A percentile compares a stretch with the other conserved stretches of the same genome.
phyloP scores from a whole-genome alignment of 257 asterid species.

The Solanum sejunctum region DNA sequence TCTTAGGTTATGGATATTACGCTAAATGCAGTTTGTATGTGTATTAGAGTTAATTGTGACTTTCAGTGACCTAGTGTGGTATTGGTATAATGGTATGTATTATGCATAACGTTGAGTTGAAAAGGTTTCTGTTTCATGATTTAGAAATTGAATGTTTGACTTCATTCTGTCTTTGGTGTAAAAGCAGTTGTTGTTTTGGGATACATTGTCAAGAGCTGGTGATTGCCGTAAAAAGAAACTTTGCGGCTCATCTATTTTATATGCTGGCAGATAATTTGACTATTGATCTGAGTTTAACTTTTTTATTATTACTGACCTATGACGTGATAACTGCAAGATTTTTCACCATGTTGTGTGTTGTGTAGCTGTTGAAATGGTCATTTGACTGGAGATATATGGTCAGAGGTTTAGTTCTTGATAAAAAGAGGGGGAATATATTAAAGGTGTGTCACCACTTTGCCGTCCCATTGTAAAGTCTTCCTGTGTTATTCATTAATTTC shows the following conservation, averaged over 20 bases:
- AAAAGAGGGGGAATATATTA: constrained; percentile 85
- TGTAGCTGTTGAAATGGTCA: constrained; percentile 73
- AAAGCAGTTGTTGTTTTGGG: background rate
- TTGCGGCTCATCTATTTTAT: background rate
- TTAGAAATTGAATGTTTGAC: background rate
- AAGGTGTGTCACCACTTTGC: constrained; percentile 46
- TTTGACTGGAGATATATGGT: constrained; percentile 97
- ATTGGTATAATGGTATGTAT: background rate
- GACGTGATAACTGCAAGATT: background rate
- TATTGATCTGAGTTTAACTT: background rate
- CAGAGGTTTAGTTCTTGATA: constrained; percentile 95
- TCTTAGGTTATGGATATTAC: background rate
- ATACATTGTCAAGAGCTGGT: background rate
- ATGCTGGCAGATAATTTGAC: background rate
- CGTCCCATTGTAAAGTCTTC: background rate
- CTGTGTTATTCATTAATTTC: background rate
- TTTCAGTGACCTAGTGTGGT: background rate
- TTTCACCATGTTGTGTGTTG: constrained; percentile 11
- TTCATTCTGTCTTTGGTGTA: background rate
- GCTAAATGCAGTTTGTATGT: background rate
- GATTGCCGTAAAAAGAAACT: background rate
- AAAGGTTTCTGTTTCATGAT: background rate
- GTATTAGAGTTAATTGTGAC: background rate
- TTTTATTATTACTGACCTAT: background rate
- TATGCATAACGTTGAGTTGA: background rate